Percentiles rank a stretch among this genome's conserved stretches.
These are phyloP conservation scores for Chytridiales sp. DNA, from an alignment of 371 early-diverging fungal species.

Conservation along the genomic window DNA sequence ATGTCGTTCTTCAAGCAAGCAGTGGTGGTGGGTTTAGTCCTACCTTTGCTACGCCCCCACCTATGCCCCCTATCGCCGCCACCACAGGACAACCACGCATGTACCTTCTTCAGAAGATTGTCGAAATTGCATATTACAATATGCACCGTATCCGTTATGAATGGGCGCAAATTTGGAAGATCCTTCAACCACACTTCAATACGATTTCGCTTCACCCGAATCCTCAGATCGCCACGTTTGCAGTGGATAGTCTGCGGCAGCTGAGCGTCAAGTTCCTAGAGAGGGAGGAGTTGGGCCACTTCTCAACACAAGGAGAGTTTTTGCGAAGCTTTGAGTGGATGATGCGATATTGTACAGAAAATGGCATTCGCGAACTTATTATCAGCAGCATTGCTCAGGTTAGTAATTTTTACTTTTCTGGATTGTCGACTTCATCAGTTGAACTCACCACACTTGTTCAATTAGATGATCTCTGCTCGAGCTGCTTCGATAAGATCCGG, in stretches of 20 bases:
- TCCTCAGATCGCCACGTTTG: slow-evolving; percentile 59
- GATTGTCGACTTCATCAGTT: neutral
- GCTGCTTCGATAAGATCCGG: slow-evolving; percentile 56
- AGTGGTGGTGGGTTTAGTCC: neutral
- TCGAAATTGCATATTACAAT: slow-evolving; percentile 78
- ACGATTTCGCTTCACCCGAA: slow-evolving; percentile 62
- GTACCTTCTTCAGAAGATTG: slow-evolving; percentile 83
- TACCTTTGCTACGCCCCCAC: neutral
- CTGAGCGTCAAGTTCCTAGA: slow-evolving; percentile 71
- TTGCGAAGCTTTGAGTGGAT: slow-evolving; percentile 71
- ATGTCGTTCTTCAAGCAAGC: slow-evolving; percentile 13
- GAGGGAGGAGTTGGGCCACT: slow-evolving; percentile 70
- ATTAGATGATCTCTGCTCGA: slow-evolving; percentile 49
- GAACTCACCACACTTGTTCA: neutral
- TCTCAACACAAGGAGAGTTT: slow-evolving; percentile 67
- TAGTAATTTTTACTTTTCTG: neutral
- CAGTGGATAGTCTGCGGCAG: slow-evolving; percentile 71
- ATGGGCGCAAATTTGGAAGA: slow-evolving; percentile 71
- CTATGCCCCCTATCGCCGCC: slow-evolving; percentile 6
- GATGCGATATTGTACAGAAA: slow-evolving; percentile 56
- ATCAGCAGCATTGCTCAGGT: slow-evolving; percentile 37
- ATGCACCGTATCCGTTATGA: slow-evolving; percentile 71
- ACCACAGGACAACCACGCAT: slow-evolving; percentile 58
- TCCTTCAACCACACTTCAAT: slow-evolving; percentile 67
- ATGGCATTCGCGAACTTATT: slow-evolving; percentile 62